phyloP scores from a whole-genome alignment of 768 basidiomycete genomes.

The Phaffia tasmanica region DNA sequence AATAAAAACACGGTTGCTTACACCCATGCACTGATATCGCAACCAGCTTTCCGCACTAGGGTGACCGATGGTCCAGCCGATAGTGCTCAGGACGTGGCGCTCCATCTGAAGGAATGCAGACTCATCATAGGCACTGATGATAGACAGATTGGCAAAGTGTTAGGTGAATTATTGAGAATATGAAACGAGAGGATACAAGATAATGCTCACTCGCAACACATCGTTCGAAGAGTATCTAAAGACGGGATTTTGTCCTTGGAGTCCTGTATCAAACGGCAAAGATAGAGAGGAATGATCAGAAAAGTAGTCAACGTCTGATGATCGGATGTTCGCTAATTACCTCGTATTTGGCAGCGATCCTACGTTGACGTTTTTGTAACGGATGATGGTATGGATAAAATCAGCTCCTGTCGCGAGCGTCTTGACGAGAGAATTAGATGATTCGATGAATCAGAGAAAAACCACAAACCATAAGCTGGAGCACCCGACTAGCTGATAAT shows the following conservation, averaged over 20 bases:
- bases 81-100: conserved; percentile 85
- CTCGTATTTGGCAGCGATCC: conserved; percentile 93
- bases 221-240: conserved; percentile 81
- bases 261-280: conserved; percentile 42
- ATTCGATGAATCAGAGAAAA: too few relatives aligned
- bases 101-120: conserved; percentile 99
- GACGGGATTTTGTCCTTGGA: conserved; percentile 96
- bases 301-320: background rate
- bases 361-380: too few relatives aligned
- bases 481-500: conserved; percentile 98
- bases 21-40: conserved; percentile 44
- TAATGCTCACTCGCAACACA: conserved; percentile 51
- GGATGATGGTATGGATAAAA: too few relatives aligned
- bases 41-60: conserved; percentile 98
- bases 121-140: conserved; percentile 76
- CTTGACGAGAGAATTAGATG: too few relatives aligned
- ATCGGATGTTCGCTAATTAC: too few relatives aligned
- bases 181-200: too few relatives aligned
- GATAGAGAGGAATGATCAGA: background rate
- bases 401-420: too few relatives aligned
- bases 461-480: conserved; percentile 67
- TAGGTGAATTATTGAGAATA: too few relatives aligned
- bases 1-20: conserved; percentile 8
- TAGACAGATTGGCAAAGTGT: too few relatives aligned
- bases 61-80: conserved; percentile 92